Percentiles rank a stretch among this genome's conserved stretches.
phyloP scores from a whole-genome alignment of 257 asterid species.

The Scutellaria minor region DNA sequence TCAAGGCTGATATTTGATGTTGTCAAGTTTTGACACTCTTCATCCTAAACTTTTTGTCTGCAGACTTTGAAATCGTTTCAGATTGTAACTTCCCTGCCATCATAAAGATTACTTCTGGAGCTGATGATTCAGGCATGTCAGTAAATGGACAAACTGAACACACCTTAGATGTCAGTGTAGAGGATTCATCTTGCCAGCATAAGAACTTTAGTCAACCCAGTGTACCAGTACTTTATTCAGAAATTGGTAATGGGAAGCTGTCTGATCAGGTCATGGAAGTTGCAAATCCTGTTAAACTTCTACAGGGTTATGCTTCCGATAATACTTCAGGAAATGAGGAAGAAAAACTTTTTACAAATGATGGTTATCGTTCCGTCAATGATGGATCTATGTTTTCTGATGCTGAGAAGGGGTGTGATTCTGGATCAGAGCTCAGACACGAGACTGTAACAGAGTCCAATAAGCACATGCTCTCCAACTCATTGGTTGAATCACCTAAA shows the following conservation, averaged over 20 bases:
- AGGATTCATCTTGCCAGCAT: slow-evolving; percentile 35
- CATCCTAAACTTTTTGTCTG: slow-evolving; percentile 37
- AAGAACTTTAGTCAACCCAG: slow-evolving; percentile 38
- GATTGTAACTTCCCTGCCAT: slow-evolving; percentile 32
- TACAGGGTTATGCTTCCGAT: slow-evolving; percentile 67
- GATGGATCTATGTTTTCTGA: slow-evolving; percentile 42
- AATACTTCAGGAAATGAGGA: slow-evolving; percentile 51
- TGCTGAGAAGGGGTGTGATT: slow-evolving; percentile 33
- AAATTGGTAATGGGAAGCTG: slow-evolving; percentile 45
- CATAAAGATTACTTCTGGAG: slow-evolving; percentile 36
- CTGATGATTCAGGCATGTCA: slow-evolving; percentile 38
- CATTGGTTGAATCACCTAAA: slow-evolving; percentile 39
- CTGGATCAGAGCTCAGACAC: slow-evolving; percentile 34
- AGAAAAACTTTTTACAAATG: slow-evolving; percentile 42
- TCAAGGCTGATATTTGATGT: slow-evolving; percentile 26
- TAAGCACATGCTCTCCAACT: slow-evolving; percentile 29
- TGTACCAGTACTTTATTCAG: slow-evolving; percentile 37
- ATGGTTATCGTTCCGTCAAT: slow-evolving; percentile 35
- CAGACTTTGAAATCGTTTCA: slow-evolving; percentile 42
- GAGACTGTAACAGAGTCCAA: slow-evolving; percentile 33
- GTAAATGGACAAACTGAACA: slow-evolving; percentile 38
- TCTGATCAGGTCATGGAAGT: slow-evolving; percentile 46
- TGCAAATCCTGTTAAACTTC: slow-evolving; percentile 51
- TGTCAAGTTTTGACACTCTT: slow-evolving; percentile 30
- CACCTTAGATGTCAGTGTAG: slow-evolving; percentile 32